phyloP scores from a whole-genome alignment of 2,329 filamentous ascomycete genomes.

The Fusarium goolgardi region DNA sequence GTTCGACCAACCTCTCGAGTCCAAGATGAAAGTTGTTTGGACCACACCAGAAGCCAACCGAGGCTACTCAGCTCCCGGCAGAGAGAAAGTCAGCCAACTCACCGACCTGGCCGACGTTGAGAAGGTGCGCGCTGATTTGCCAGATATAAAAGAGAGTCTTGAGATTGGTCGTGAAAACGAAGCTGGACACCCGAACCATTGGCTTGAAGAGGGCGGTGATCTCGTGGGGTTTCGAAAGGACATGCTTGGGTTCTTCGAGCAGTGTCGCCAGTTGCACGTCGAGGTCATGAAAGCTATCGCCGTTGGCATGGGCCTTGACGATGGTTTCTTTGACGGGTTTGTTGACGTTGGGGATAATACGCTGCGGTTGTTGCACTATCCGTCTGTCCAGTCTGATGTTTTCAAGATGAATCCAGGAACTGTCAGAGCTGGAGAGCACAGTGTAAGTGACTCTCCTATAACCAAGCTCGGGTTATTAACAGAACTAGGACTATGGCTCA shows the following conservation, averaged over 20 bases:
- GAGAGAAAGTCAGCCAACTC: constrained; percentile 76
- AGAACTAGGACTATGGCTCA: constrained; percentile 64
- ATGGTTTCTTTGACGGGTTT: constrained; percentile 80
- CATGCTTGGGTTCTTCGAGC: constrained; percentile 80
- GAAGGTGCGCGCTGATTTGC: constrained; percentile 66
- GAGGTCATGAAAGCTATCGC: constrained; percentile 88
- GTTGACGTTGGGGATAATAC: constrained; percentile 78
- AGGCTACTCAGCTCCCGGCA: constrained; percentile 75
- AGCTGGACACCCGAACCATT: constrained; percentile 76
- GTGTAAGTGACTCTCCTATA: constrained; percentile 50
- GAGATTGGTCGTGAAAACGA: constrained; percentile 73
- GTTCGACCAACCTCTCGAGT: constrained; percentile 70
- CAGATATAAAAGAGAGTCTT: constrained; percentile 73
- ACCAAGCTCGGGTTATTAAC: background rate
- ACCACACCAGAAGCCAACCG: constrained; percentile 78
- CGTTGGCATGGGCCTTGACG: constrained; percentile 78
- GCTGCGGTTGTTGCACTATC: constrained; percentile 81
- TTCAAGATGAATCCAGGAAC: constrained; percentile 75
- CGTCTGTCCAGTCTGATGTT: constrained; percentile 71
- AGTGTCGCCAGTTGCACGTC: constrained; percentile 78
- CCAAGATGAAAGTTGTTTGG: constrained; percentile 77
- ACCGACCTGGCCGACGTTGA: constrained; percentile 67
- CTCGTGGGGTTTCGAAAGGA: constrained; percentile 70
- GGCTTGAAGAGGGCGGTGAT: constrained; percentile 66
- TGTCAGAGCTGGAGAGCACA: constrained; percentile 83